Evolutionary conservation across 805 yeast genomes (phyloP).

Genomic region (Ogataea angusta): DNA sequence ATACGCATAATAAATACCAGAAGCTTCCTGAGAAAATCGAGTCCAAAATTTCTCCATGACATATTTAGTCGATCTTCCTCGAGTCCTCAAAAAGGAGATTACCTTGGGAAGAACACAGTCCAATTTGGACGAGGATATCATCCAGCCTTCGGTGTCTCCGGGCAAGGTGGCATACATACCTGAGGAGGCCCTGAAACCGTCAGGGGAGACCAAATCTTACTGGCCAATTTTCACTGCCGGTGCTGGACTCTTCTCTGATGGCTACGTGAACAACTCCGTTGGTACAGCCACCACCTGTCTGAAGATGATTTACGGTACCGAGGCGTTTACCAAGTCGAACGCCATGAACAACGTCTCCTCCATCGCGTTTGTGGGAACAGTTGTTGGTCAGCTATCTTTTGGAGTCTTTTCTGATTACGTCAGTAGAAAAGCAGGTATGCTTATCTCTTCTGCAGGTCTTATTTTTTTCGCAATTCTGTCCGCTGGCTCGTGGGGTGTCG

Average conservation of each 20-base stretch:
- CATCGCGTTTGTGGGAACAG: constrained; percentile 90
- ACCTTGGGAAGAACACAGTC: constrained; percentile 26
- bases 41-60: constrained; percentile 3
- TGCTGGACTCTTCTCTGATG: constrained; percentile 91
- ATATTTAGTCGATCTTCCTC: constrained; percentile 10
- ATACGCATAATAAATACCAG: neutral
- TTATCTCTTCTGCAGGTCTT: constrained; percentile 69
- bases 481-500: constrained; percentile 86
- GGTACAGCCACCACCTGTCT: constrained; percentile 75
- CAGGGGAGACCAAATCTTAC: constrained; percentile 24
- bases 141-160: constrained; percentile 18
- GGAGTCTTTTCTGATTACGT: constrained; percentile 78
- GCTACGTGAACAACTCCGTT: constrained; percentile 84
- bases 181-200: constrained; percentile 26
- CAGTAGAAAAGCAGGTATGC: constrained; percentile 82
- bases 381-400: constrained; percentile 77
- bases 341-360: constrained; percentile 82
- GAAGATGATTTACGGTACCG: constrained; percentile 55
- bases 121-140: constrained; percentile 14
- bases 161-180: constrained; percentile 22
- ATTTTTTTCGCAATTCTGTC: constrained; percentile 75
- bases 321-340: constrained; percentile 52
- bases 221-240: constrained; percentile 83
- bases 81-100: constrained; percentile 23
- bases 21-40: neutral